Evolutionary conservation across 2,329 filamentous ascomycete species (phyloP).

Genomic region (Gnomoniopsis smithogilvyi): DNA sequence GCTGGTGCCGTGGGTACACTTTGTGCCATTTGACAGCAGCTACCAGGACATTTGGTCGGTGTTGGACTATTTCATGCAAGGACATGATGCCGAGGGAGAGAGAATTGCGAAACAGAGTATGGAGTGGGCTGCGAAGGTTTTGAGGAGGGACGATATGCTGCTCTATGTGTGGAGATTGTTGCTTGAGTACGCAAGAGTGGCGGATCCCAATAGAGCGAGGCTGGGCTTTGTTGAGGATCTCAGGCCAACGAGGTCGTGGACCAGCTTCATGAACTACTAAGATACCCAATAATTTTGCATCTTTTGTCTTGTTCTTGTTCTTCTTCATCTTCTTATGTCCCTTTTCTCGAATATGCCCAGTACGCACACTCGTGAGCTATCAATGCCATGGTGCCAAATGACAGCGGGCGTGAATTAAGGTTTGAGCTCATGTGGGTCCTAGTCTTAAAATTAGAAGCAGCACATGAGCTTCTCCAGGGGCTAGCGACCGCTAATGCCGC

Average conservation of each 20-base stretch:
- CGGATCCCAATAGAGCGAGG: conserved; percentile 39
- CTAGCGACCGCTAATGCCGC: not conserved
- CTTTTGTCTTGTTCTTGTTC: too few species aligned
- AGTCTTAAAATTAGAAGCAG: not conserved
- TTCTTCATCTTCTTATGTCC: too few species aligned
- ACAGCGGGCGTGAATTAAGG: not conserved
- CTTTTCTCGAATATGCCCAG: too few species aligned
- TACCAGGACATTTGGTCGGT: conserved; percentile 64
- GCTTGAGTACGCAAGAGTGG: conserved; percentile 54
- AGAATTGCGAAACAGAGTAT: conserved; percentile 58
- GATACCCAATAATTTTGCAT: not conserved
- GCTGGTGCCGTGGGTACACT: conserved; percentile 68
- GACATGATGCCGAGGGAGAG: conserved; percentile 51
- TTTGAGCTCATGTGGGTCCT: not conserved
- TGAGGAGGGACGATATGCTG: conserved; percentile 63
- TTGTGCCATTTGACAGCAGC: conserved; percentile 67
- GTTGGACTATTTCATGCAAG: conserved; percentile 61
- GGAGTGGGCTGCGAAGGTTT: conserved; percentile 58
- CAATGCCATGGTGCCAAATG: not conserved
- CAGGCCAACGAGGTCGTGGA: not conserved
- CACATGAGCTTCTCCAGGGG: not conserved
- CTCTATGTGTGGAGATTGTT: conserved; percentile 62
- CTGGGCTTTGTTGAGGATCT: conserved; percentile 45
- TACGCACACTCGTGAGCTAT: not conserved
- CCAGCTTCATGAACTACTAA: not conserved